A percentile compares a stretch with the other conserved stretches of the same genome.
Conservation (phyloP, 805 yeast species). For the Saturnispora silvae region DNA sequence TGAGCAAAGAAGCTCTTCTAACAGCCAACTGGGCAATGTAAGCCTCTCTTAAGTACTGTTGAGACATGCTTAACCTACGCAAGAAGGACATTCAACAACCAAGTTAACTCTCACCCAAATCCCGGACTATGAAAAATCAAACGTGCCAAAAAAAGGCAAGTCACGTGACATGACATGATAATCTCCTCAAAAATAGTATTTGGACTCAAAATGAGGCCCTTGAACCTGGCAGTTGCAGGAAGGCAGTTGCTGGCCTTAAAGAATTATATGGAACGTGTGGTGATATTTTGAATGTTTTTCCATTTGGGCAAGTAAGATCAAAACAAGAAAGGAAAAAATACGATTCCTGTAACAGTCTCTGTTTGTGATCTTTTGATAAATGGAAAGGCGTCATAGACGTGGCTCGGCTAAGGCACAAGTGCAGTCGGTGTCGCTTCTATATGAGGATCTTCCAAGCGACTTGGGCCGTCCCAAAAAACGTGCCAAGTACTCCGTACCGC, state of each 20-base stretch:
- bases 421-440: not conserved
- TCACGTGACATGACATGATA: conserved; percentile 1
- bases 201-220: no score
- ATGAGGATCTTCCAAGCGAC: conserved; percentile 3
- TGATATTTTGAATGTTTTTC: no score
- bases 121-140: not conserved
- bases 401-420: conserved; percentile 7
- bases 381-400: not conserved
- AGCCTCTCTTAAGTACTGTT: conserved; percentile 50
- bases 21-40: conserved; percentile 83
- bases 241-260: no score
- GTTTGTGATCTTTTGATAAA: no score
- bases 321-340: no score
- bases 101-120: not conserved
- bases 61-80: conserved; percentile 3
- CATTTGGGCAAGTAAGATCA: no score
- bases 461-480: not conserved
- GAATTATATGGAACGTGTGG: no score
- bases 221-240: no score
- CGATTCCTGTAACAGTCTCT: no score
- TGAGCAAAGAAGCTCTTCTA: conserved; percentile 70
- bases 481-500: not conserved
- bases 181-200: no score
- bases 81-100: not conserved
- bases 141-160: no score